Percentiles rank a stretch among this genome's conserved stretches.
These are phyloP conservation scores for Trichophyton simii DNA, from an alignment of 2,329 filamentous ascomycete species.

Conservation along the genomic window DNA sequence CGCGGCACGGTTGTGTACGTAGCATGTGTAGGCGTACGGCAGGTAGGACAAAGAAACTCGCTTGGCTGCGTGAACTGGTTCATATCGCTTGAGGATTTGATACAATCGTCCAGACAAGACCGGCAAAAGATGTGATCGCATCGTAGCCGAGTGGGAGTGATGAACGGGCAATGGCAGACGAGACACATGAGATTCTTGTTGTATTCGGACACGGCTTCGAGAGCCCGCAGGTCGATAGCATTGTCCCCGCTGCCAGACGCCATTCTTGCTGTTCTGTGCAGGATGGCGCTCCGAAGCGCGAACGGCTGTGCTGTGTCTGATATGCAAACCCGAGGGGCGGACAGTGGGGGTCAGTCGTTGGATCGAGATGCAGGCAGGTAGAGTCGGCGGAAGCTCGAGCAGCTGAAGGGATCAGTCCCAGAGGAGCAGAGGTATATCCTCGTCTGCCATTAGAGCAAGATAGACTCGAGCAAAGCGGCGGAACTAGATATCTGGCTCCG, in stretches of 20 bases:
- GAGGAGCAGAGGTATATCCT: neutral
- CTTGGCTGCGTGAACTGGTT: slow-evolving; percentile 10
- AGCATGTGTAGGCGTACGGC: slow-evolving; percentile 36
- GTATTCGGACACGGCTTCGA: slow-evolving; percentile 46
- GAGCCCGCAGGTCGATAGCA: slow-evolving; percentile 41
- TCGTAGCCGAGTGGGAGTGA: slow-evolving; percentile 44
- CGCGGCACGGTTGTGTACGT: slow-evolving; percentile 38
- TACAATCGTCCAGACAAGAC: slow-evolving; percentile 42
- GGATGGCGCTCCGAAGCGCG: neutral
- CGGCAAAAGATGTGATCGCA: slow-evolving; percentile 55
- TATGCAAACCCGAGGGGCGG: neutral
- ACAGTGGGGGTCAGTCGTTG: neutral
- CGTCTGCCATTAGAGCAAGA: slow-evolving; percentile 1
- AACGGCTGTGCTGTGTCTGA: neutral
- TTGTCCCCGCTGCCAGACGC: neutral
- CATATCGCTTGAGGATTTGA: slow-evolving; percentile 24
- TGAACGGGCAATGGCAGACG: slow-evolving; percentile 52
- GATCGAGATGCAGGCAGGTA: neutral
- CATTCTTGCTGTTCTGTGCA: neutral
- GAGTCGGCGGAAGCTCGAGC: neutral
- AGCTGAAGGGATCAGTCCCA: neutral
- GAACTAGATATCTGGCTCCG: too few species aligned
- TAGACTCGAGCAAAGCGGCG: neutral
- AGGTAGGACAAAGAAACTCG: slow-evolving; percentile 43
- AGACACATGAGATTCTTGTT: slow-evolving; percentile 52